phyloP scores from a whole-genome alignment of 805 yeast species.

The Debaryomyces castellii region DNA sequence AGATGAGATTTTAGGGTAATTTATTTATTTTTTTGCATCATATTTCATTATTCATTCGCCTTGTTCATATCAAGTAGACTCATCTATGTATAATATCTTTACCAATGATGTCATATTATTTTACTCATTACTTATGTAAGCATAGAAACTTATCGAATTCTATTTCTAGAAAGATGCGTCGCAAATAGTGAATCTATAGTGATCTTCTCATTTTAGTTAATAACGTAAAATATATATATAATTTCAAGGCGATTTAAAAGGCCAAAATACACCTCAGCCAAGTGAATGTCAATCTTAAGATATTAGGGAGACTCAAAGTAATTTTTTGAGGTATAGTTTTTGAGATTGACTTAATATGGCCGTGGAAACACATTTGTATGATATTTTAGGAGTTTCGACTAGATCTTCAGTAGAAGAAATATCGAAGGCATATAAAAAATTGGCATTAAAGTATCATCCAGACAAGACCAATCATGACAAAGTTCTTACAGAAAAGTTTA shows the following conservation, averaged over 20 bases:
- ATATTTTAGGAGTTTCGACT: conserved; percentile 30
- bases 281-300: neutral
- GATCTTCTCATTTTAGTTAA: neutral
- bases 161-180: conserved; percentile 2
- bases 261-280: neutral
- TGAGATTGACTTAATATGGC: conserved; percentile 9
- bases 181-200: neutral
- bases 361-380: conserved; percentile 27
- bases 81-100: neutral
- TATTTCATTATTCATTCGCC: neutral
- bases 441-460: conserved; percentile 59
- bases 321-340: neutral
- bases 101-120: neutral
- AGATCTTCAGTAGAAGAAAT: conserved; percentile 38
- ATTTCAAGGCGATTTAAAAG: neutral
- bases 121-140: conserved; percentile 4
- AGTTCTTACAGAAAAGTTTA: conserved; percentile 53
- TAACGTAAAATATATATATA: neutral
- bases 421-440: conserved; percentile 31
- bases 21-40: neutral
- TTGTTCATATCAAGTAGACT: neutral
- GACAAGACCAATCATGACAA: conserved; percentile 57
- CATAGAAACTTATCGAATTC: conserved; percentile 17
- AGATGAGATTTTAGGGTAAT: conserved; percentile 35
- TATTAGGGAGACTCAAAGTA: neutral